Conservation (phyloP, 2,329 filamentous ascomycete species). For the Laburnicola sp. region DNA sequence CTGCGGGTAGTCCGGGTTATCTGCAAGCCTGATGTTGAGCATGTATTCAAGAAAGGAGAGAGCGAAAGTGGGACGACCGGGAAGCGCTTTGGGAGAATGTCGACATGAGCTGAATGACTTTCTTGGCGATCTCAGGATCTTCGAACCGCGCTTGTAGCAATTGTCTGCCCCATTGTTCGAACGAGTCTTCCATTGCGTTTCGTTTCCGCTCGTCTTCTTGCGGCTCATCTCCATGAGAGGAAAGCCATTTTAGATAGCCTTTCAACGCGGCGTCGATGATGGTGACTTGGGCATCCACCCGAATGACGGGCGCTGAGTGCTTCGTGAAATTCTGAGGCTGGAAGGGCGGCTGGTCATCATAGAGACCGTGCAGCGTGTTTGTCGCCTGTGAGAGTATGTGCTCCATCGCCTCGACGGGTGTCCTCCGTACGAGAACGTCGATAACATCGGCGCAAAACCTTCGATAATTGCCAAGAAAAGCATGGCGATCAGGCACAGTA, state of each 20-base stretch:
- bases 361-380: slow-evolving; percentile 72
- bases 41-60: slow-evolving; percentile 90
- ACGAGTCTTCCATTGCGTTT: slow-evolving; percentile 61
- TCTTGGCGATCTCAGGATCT: slow-evolving; percentile 82
- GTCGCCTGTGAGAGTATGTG: slow-evolving; percentile 85
- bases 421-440: slow-evolving; percentile 79
- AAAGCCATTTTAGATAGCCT: slow-evolving; percentile 82
- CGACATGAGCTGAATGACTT: slow-evolving; percentile 78
- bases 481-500: slow-evolving; percentile 88
- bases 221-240: slow-evolving; percentile 55
- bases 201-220: slow-evolving; percentile 56
- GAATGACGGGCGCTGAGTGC: slow-evolving; percentile 71
- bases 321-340: slow-evolving; percentile 60
- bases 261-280: slow-evolving; percentile 87
- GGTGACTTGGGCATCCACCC: slow-evolving; percentile 85
- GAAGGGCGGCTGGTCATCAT: slow-evolving; percentile 69
- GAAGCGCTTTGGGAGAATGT: slow-evolving; percentile 81
- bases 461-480: slow-evolving; percentile 93
- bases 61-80: slow-evolving; percentile 78
- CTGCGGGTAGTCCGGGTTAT: slow-evolving; percentile 68
- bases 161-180: slow-evolving; percentile 73
- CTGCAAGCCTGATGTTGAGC: slow-evolving; percentile 76
- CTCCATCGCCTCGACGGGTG: slow-evolving; percentile 80
- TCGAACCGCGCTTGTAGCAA: slow-evolving; percentile 73
- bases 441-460: slow-evolving; percentile 87